These are phyloP conservation scores for Naematelia aurantialba DNA, from an alignment of 768 basidiomycete species.

Conservation along the genomic window DNA sequence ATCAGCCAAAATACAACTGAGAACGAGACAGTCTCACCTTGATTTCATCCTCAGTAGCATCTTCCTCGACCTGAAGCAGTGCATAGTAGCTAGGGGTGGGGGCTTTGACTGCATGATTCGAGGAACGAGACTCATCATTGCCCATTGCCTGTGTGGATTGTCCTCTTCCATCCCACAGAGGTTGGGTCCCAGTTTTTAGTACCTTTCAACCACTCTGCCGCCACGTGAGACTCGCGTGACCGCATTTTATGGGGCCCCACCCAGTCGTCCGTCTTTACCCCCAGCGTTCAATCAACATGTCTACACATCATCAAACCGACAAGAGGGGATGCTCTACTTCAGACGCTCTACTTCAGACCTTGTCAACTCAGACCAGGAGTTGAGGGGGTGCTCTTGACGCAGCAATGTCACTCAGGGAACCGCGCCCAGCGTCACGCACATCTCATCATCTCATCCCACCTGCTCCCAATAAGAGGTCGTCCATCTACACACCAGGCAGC, in stretches of 20 bases:
- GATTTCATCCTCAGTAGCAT: conserved; percentile 82
- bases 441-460: not conserved
- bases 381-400: not conserved
- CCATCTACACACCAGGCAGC: not conserved
- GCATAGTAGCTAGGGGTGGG: conserved; percentile 67
- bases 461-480: not conserved
- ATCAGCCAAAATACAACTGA: not conserved
- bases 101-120: not conserved
- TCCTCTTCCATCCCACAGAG: too few species aligned
- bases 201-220: too few species aligned
- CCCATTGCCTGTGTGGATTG: conserved; percentile 33
- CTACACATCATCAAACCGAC: too few species aligned
- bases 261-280: too few species aligned
- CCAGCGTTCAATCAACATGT: too few species aligned
- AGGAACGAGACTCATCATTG: conserved; percentile 34
- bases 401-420: not conserved
- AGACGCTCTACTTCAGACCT: too few species aligned
- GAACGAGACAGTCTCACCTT: conserved; percentile 58
- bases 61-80: conserved; percentile 73
- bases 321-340: too few species aligned
- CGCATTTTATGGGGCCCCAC: too few species aligned
- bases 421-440: not conserved
- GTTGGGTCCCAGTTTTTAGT: too few species aligned
- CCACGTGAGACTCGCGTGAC: too few species aligned
- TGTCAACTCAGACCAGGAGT: not conserved